A percentile compares a stretch with the other conserved stretches of the same genome.
Evolutionary conservation across 2,329 filamentous ascomycete genomes (phyloP).

Genomic region (Fusarium napiforme): DNA sequence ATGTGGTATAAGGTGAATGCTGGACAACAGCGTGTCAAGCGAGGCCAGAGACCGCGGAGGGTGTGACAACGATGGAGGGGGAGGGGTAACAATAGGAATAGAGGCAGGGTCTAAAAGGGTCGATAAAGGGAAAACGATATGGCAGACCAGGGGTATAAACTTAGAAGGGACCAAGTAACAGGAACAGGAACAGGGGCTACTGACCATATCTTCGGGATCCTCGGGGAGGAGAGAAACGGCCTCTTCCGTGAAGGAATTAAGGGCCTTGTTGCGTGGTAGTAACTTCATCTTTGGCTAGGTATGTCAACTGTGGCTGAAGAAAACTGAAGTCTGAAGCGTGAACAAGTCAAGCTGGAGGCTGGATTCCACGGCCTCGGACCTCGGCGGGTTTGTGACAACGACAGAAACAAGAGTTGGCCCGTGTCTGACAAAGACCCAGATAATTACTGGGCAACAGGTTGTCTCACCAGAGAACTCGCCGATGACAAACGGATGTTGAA

Average conservation of each 20-base stretch:
- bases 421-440: constrained; percentile 22
- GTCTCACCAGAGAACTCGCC: not conserved
- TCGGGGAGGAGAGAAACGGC: constrained; percentile 56
- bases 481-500: constrained; percentile 6
- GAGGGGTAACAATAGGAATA: constrained; percentile 36
- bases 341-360: not conserved
- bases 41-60: constrained; percentile 14
- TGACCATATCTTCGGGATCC: constrained; percentile 60
- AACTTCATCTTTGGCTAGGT: constrained; percentile 51
- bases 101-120: constrained; percentile 20
- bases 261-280: constrained; percentile 51
- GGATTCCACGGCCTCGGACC: constrained; percentile 18
- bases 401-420: constrained; percentile 24
- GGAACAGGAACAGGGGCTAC: constrained; percentile 29
- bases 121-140: constrained; percentile 9
- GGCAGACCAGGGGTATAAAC: constrained; percentile 19
- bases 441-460: not conserved
- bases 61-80: constrained; percentile 29
- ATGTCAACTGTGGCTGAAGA: constrained; percentile 24
- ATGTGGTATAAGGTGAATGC: constrained; percentile 12
- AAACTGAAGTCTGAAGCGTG: constrained; percentile 9
- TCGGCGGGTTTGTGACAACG: constrained; percentile 23
- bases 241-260: constrained; percentile 54
- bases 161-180: constrained; percentile 10
- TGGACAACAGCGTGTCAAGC: not conserved